Evolutionary conservation across 345 rosid species (phyloP).

Genomic region (Ceriops decandra): DNA sequence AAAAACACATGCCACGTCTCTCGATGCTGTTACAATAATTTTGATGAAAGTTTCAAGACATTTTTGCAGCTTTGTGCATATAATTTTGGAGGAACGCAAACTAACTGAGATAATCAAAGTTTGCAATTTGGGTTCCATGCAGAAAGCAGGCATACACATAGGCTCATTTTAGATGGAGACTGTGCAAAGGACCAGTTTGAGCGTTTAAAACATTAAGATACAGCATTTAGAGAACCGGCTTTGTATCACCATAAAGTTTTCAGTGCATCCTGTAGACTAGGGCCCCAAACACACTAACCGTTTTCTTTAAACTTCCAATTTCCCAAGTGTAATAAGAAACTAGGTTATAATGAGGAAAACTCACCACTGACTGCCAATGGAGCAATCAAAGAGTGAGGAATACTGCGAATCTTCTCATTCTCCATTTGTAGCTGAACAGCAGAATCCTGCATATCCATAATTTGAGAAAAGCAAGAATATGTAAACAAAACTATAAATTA

Average conservation of each 20-base stretch:
- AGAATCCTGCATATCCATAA: slow-evolving; percentile 35
- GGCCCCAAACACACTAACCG: background rate
- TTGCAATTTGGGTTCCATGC: background rate
- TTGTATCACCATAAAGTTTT: too few relatives aligned
- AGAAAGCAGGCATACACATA: too few relatives aligned
- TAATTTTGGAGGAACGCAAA: too few relatives aligned
- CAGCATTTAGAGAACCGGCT: too few relatives aligned
- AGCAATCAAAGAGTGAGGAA: slow-evolving; percentile 57
- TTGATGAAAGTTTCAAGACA: background rate
- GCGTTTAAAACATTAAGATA: too few relatives aligned
- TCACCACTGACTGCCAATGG: slow-evolving; percentile 88
- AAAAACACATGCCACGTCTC: slow-evolving; percentile 73
- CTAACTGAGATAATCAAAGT: background rate
- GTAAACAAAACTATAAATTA: background rate
- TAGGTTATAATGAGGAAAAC: slow-evolving; percentile 12
- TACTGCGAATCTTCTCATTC: slow-evolving; percentile 59
- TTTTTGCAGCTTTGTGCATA: background rate
- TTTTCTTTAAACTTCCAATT: background rate
- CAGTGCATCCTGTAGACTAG: background rate
- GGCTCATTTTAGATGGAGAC: too few relatives aligned
- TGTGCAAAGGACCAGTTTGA: too few relatives aligned
- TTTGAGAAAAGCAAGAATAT: background rate
- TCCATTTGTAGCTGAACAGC: slow-evolving; percentile 49
- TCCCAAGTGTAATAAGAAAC: background rate
- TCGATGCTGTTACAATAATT: slow-evolving; percentile 44